phyloP scores from a whole-genome alignment of 1,284 basidiomycete genomes.

The Golubevia sp. region DNA sequence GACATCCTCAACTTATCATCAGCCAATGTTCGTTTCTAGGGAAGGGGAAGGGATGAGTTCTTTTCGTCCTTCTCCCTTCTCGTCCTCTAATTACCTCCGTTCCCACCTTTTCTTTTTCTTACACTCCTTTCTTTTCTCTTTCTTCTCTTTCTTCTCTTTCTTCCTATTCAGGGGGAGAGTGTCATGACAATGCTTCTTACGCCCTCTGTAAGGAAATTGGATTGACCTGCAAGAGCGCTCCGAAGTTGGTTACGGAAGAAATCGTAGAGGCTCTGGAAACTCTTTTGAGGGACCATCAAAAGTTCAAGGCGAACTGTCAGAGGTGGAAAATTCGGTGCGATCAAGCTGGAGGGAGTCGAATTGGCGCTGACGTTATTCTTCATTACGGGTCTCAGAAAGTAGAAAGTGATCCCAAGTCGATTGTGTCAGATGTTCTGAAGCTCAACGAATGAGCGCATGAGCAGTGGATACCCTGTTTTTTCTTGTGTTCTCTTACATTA shows the following conservation, averaged over 20 bases:
- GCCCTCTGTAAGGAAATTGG: not conserved
- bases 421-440: too few relatives aligned
- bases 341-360: not conserved
- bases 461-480: too few relatives aligned
- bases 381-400: too few relatives aligned
- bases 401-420: too few relatives aligned
- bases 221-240: not conserved
- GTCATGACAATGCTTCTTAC: not conserved
- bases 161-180: not conserved
- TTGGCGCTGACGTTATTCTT: too few relatives aligned
- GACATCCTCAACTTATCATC: conserved; percentile 43
- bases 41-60: not conserved
- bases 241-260: not conserved
- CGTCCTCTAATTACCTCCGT: not conserved
- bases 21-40: conserved; percentile 50
- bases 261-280: not conserved
- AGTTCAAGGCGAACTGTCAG: not conserved
- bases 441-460: too few relatives aligned
- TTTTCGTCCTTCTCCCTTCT: not conserved
- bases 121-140: too few relatives aligned
- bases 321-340: not conserved
- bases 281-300: not conserved
- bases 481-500: too few relatives aligned
- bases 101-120: too few relatives aligned
- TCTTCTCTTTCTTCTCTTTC: too few relatives aligned